Base-by-base conservation (phyloP, 78 protist species). In the Dictyostelium brefeldianum region DNA sequence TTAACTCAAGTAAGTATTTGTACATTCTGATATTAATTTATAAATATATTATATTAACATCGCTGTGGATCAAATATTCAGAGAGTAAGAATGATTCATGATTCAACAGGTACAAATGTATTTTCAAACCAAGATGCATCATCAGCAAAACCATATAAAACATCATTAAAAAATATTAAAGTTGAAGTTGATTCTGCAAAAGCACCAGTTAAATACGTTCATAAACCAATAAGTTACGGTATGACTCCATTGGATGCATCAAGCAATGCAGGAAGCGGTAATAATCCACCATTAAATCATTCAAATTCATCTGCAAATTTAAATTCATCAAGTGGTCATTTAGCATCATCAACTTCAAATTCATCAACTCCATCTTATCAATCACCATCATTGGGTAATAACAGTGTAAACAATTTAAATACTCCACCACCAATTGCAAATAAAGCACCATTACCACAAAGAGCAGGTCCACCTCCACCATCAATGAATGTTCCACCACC, bases 11-110 rank as follows among this genome's bases (percentile, higher is more conserved):
- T 82, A 82, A 36, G 90, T 53, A 18, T 9, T 22, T 9, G 18
- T 78, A 15, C 15, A 6, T 78, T 14, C 1, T 12, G 51, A 6
- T 81, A n/a, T 54, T 20, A 56, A 4, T 22, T 25, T 22, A 47
- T 43, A n/a, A 48, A 65, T 0, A 46, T 18, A 80, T 43, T 10
- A 27, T 56, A 17, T 6, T 15, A 69, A 69, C 14, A 71, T 43
- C 43, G n/a, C n/a, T n/a, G n/a, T n/a, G n/a, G n/a, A n/a, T n/a
- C n/a, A 18, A 25, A 70, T 15, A 46, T 25, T 22, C 15, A 81
- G 89, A 81, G 90, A 70, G 69, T 83, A 17, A 59, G 56, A 18
- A 83, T 83, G 91, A 83, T 83, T 56, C 81, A 83, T 54, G 91
- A 83, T 20, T 10, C 73, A 43, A 56, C 91, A n/a, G 91, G 91